These are phyloP conservation scores for Leishmania tarentolae DNA, from an alignment of 208 protist genomes.

Conservation along the genomic window DNA sequence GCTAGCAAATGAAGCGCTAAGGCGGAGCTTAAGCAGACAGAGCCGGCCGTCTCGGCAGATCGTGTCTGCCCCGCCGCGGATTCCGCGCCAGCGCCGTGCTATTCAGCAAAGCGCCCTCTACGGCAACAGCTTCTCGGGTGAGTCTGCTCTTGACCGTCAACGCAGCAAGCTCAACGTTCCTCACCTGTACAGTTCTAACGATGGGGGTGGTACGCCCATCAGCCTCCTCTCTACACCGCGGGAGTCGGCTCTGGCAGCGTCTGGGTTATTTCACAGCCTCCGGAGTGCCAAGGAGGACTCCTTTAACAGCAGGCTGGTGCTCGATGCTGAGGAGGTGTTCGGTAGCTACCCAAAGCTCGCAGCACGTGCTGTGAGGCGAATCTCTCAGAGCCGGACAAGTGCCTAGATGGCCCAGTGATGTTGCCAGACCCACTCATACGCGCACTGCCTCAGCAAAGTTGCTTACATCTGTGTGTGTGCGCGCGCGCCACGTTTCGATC, in stretches of 20 bases:
- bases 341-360: constrained; percentile 12
- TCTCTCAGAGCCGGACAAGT: background rate
- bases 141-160: constrained; percentile 14
- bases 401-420: background rate
- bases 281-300: constrained; percentile 2
- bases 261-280: constrained; percentile 16
- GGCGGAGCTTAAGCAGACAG: too few relatives aligned
- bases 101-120: constrained; percentile 19
- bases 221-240: background rate
- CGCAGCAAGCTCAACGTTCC: constrained; percentile 24
- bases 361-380: background rate
- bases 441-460: background rate
- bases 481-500: background rate
- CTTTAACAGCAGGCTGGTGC: background rate
- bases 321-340: constrained; percentile 21
- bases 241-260: constrained; percentile 2
- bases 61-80: constrained; percentile 4
- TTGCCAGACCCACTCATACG: background rate
- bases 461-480: background rate
- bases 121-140: background rate
- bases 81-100: constrained; percentile 19
- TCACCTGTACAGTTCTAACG: constrained; percentile 22
- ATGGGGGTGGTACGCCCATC: background rate
- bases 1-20: background rate
- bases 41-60: background rate